phyloP scores from a whole-genome alignment of 2,329 filamentous ascomycete species.

The Sordariomycetes sp. region DNA sequence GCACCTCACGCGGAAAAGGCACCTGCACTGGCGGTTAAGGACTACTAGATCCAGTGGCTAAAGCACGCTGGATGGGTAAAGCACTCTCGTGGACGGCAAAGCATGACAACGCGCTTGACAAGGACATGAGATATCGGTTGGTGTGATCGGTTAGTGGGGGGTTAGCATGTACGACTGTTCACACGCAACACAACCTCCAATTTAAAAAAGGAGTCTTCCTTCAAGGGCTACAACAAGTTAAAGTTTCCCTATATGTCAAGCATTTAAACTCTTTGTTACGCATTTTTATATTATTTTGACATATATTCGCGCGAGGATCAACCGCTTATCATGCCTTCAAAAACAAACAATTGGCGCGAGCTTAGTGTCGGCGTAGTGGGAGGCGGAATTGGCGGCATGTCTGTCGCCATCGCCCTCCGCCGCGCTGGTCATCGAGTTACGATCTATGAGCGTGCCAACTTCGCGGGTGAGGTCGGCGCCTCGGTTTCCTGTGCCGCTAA shows the following conservation, averaged over 20 bases:
- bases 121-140: not conserved
- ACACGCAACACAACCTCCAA: too few species aligned
- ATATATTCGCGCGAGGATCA: too few species aligned
- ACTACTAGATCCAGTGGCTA: not conserved
- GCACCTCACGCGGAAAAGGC: not conserved
- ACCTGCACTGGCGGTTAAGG: not conserved
- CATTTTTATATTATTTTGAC: too few species aligned
- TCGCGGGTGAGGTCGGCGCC: slow-evolving; percentile 53
- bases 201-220: not conserved
- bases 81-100: not conserved
- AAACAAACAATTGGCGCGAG: slow-evolving; percentile 21
- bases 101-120: not conserved
- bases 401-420: slow-evolving; percentile 29
- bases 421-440: slow-evolving; percentile 35
- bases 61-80: not conserved
- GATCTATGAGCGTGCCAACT: slow-evolving; percentile 54
- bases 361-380: slow-evolving; percentile 30
- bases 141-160: not conserved
- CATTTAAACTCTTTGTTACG: too few species aligned
- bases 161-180: not conserved
- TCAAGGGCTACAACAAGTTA: not conserved
- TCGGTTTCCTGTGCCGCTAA: slow-evolving; percentile 58
- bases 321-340: slow-evolving; percentile 13
- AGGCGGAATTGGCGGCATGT: slow-evolving; percentile 34
- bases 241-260: not conserved